Conservation (phyloP, 75 land plant species). For the Pinus albicaulis region DNA sequence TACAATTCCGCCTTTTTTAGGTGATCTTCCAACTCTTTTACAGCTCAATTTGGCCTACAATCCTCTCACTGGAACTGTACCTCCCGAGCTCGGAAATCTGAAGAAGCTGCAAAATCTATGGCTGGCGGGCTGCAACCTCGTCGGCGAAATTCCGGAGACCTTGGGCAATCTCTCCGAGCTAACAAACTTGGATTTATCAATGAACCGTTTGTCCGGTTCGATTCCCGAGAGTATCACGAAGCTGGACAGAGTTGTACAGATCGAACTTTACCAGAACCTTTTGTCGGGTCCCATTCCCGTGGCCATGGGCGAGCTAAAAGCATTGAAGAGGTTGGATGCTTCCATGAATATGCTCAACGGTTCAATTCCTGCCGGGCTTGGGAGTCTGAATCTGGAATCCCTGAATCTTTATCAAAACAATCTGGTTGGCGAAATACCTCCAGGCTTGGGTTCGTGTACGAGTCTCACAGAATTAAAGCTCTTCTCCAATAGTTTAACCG, state of each 20-base stretch:
- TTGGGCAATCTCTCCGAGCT: constrained; percentile 43
- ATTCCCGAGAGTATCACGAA: constrained; percentile 53
- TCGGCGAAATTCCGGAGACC: constrained; percentile 57
- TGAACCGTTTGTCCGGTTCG: constrained; percentile 40
- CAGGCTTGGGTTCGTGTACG: constrained; percentile 31
- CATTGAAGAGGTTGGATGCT: constrained; percentile 50
- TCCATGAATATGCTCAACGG: constrained; percentile 67
- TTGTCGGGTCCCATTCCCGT: constrained; percentile 63
- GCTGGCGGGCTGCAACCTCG: constrained; percentile 44
- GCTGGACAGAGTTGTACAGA: constrained; percentile 48
- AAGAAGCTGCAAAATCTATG: constrained; percentile 44
- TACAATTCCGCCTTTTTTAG: constrained; percentile 44
- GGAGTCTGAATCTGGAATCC: constrained; percentile 46
- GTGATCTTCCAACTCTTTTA: constrained; percentile 39
- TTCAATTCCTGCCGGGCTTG: constrained; percentile 48
- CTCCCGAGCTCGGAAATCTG: constrained; percentile 59
- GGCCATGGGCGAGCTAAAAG: constrained; percentile 36
- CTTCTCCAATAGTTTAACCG: constrained; percentile 48
- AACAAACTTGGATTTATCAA: constrained; percentile 56
- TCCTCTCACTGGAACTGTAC: constrained; percentile 53
- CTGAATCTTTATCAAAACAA: constrained; percentile 65
- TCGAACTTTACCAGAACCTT: constrained; percentile 78
- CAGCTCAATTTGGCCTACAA: constrained; percentile 64
- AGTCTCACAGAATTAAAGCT: constrained; percentile 42
- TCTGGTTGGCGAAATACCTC: constrained; percentile 52